A percentile compares a stretch with the other conserved stretches of the same genome.
These are phyloP conservation scores for Serpula lacrymans DNA, from an alignment of 768 basidiomycete species.

Conservation along the genomic window DNA sequence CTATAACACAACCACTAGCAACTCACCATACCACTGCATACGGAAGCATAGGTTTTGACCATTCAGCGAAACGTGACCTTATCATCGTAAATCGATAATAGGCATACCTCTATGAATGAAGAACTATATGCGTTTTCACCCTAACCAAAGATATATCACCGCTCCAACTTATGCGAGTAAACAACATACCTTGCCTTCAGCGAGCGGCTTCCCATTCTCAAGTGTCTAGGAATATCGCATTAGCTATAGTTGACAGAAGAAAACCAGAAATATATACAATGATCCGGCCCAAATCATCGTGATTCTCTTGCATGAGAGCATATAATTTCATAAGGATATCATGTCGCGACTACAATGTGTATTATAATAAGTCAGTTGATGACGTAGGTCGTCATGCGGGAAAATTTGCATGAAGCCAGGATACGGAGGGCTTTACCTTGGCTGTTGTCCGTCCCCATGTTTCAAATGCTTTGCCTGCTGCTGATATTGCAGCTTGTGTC, in stretches of 20 bases:
- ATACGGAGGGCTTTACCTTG: too few relatives aligned
- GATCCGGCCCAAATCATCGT: slow-evolving; percentile 83
- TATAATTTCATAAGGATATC: slow-evolving; percentile 80
- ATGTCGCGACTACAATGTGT: slow-evolving; percentile 59
- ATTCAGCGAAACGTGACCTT: not conserved
- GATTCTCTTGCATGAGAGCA: slow-evolving; percentile 74
- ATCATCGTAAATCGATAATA: slow-evolving; percentile 7
- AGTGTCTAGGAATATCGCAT: slow-evolving; percentile 54
- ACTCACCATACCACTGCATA: slow-evolving; percentile 78
- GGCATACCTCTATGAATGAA: slow-evolving; percentile 73
- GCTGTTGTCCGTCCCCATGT: slow-evolving; percentile 86
- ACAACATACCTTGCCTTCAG: slow-evolving; percentile 67
- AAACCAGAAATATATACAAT: slow-evolving; percentile 52
- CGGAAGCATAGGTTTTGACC: too few relatives aligned
- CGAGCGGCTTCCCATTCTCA: slow-evolving; percentile 93
- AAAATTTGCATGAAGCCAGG: too few relatives aligned
- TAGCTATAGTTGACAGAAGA: slow-evolving; percentile 2
- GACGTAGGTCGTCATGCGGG: not conserved
- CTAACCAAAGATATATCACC: slow-evolving; percentile 27
- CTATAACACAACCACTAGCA: slow-evolving; percentile 2
- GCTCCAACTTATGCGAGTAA: not conserved
- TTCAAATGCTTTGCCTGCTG: slow-evolving; percentile 77
- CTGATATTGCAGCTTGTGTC: slow-evolving; percentile 79
- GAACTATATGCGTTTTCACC: slow-evolving; percentile 85
- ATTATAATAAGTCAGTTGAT: not conserved